Percentiles rank a stretch among this genome's conserved stretches.
Evolutionary conservation across 2,329 filamentous ascomycete species (phyloP).

Genomic region (Penicillium sp.): DNA sequence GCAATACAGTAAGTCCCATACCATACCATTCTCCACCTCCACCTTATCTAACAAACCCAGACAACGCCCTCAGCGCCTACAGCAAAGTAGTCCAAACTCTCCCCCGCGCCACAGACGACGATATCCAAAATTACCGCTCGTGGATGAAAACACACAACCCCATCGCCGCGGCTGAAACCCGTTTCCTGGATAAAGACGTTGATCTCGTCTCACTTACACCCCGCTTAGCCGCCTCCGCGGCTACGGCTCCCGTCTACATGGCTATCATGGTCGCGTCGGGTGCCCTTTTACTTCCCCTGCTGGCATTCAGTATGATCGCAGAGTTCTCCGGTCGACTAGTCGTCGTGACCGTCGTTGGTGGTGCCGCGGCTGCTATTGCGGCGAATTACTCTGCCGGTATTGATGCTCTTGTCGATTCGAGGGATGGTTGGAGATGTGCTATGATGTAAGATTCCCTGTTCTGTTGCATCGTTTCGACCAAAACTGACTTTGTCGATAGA

Average conservation of each 20-base stretch:
- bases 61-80: conserved; percentile 48
- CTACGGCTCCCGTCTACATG: conserved; percentile 32
- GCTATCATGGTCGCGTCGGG: conserved; percentile 51
- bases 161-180: conserved; percentile 52
- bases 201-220: conserved; percentile 46
- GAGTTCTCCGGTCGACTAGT: conserved; percentile 60
- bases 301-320: conserved; percentile 60
- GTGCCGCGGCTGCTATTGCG: conserved; percentile 45
- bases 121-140: conserved; percentile 53
- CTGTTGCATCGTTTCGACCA: not conserved
- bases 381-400: conserved; percentile 37
- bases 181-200: conserved; percentile 52
- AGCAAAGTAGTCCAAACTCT: conserved; percentile 49
- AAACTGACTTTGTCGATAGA: conserved; percentile 18
- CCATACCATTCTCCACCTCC: not conserved
- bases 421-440: conserved; percentile 43
- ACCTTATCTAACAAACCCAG: conserved; percentile 20
- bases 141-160: conserved; percentile 56
- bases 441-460: conserved; percentile 32
- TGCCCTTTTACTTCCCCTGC: conserved; percentile 58
- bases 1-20: conserved; percentile 57
- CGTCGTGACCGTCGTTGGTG: conserved; percentile 56
- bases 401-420: conserved; percentile 37
- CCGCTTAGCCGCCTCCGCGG: conserved; percentile 15
- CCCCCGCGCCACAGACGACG: conserved; percentile 46